A percentile compares a stretch with the other conserved stretches of the same genome.
Conservation (phyloP, 306 rosid species). For the Ceratonia siliqua region DNA sequence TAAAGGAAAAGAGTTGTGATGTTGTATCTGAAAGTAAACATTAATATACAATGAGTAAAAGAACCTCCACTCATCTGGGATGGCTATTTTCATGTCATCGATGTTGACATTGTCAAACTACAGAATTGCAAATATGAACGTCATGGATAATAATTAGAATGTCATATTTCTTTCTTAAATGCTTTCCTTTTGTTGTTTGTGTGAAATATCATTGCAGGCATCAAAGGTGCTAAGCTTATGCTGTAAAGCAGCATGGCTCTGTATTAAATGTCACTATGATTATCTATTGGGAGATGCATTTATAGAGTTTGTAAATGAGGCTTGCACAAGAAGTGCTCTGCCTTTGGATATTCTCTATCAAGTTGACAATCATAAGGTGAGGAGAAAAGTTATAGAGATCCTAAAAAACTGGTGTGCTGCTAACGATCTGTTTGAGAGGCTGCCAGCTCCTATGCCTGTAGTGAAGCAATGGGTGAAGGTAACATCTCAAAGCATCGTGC, state of each 20-base stretch:
- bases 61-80: not conserved
- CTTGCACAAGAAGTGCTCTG: conserved; percentile 58
- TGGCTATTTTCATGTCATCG: conserved; percentile 11
- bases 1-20: conserved; percentile 7
- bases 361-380: conserved; percentile 43
- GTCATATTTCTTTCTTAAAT: conserved; percentile 16
- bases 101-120: conserved; percentile 2
- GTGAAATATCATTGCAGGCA: conserved; percentile 57
- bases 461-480: conserved; percentile 98
- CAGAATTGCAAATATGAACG: conserved; percentile 1
- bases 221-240: conserved; percentile 67
- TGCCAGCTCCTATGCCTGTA: conserved; percentile 65
- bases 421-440: conserved; percentile 45
- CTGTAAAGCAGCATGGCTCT: conserved; percentile 75
- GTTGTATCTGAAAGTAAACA: conserved; percentile 8
- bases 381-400: conserved; percentile 45
- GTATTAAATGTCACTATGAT: conserved; percentile 50
- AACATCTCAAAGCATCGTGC: conserved; percentile 35
- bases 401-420: conserved; percentile 69
- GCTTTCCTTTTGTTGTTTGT: conserved; percentile 12
- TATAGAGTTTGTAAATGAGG: conserved; percentile 52
- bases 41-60: not conserved
- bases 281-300: conserved; percentile 52
- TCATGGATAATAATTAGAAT: conserved; percentile 19
- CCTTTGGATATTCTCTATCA: conserved; percentile 74